phyloP scores from a whole-genome alignment of 345 rosid species.

The Physaria fendleri region DNA sequence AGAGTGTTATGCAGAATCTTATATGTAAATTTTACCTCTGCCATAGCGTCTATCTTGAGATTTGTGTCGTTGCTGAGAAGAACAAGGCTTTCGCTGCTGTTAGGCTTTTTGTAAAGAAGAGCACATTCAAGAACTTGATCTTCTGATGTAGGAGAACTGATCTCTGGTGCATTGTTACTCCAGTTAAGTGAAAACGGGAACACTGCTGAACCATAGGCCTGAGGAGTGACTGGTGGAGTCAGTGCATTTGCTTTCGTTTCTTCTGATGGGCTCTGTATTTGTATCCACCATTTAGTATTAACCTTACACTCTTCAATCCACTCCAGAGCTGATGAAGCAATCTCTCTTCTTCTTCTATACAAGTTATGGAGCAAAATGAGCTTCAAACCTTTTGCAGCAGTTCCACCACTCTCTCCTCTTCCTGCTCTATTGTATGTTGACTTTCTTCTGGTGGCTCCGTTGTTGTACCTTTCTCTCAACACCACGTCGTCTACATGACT shows the following conservation, averaged over 20 bases:
- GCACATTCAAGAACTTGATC: constrained; percentile 71
- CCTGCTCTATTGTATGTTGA: constrained; percentile 8
- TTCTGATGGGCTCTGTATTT: constrained; percentile 57
- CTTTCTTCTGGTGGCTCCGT: constrained; percentile 27
- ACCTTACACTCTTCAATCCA: constrained; percentile 78
- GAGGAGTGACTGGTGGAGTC: constrained; percentile 73
- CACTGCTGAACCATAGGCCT: constrained; percentile 27
- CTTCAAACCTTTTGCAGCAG: constrained; percentile 58
- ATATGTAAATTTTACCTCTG: constrained; percentile 51
- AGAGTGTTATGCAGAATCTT: not conserved
- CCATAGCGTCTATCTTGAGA: constrained; percentile 83
- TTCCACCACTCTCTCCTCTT: constrained; percentile 39
- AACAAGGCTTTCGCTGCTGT: constrained; percentile 48
- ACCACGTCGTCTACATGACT: constrained; percentile 52
- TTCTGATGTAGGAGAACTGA: constrained; percentile 59
- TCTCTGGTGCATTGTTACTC: constrained; percentile 21
- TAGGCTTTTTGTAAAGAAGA: constrained; percentile 40
- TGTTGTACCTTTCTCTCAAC: constrained; percentile 39
- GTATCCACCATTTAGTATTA: constrained; percentile 74
- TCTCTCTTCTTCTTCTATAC: too few species aligned
- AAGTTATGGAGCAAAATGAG: constrained; percentile 71
- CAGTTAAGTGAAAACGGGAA: constrained; percentile 24
- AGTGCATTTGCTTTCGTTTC: constrained; percentile 44
- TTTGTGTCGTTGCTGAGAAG: constrained; percentile 60
- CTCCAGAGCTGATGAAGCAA: too few species aligned